Base-by-base conservation (phyloP, 1,139 yeast genomes). In the Kurtzmaniella natalensis region DNA sequence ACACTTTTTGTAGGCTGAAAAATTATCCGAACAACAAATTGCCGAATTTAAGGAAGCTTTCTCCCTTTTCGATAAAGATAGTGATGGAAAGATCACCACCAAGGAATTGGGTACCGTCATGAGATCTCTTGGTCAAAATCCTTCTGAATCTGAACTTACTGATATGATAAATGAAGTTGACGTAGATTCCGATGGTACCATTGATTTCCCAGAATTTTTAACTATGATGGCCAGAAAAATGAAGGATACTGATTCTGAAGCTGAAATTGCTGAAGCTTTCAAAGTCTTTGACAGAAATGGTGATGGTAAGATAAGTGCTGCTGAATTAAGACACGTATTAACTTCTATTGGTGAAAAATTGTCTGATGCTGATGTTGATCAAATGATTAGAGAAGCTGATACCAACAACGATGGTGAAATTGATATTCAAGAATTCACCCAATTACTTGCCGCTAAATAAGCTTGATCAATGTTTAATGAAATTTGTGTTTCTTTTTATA, bases 131-230 rank as follows among this genome's bases (percentile, higher is more conserved):
- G 98, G 97, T 31, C 94, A 88, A 64, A 89, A 89, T 55, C 98
- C 98, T 20, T 82, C 95, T 28, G 97, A 92, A 62, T 81, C 89
- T 47, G 98, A 92, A 62, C 81, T 92, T 51, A 83, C 92, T 34
- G 98, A 92, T 57, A 81, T 92, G 85, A 85, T 92, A 68, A 89
- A 89, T 58, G 98, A 92, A 61, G 95, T 92, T 34, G 98, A 92
- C 59, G 83, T 84, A 40, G 92, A 92, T 64, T 89, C 92, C 47
- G 95, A 89, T 62, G 96, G 96, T 29, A 80, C 87, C 47, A 88
- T 92, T 53, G 97, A 89, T 60, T 89, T 89, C 68, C 83, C 89
- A 47, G 92, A 83, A 59, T 80, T 80, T 51, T 70, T 80, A 57
- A 79, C 86, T 47, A 79, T 80, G 85, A 80, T 80, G 87, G 95